Evolutionary conservation across 805 yeast genomes (phyloP).

Genomic region (Jamesozyma spencerorum): DNA sequence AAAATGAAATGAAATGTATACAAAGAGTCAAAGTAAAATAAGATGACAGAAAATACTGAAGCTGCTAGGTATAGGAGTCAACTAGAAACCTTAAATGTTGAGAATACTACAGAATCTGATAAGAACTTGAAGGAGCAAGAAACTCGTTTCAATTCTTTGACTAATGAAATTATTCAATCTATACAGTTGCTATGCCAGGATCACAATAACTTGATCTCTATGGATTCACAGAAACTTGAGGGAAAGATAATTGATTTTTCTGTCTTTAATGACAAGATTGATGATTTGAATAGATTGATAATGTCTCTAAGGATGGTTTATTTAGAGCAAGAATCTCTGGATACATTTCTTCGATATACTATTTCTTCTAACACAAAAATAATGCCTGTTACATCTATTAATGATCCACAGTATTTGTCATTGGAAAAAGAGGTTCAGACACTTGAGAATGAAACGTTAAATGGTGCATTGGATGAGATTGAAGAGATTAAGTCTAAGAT

Average conservation of each 20-base stretch:
- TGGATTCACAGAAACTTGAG: neutral
- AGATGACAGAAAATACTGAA: conserved; percentile 1
- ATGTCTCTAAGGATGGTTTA: conserved; percentile 19
- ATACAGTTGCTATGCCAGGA: conserved; percentile 2
- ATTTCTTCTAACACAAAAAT: conserved; percentile 16
- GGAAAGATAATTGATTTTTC: conserved; percentile 12
- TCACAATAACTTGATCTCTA: neutral
- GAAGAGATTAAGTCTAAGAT: conserved; percentile 15
- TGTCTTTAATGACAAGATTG: conserved; percentile 11
- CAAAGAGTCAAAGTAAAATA: neutral
- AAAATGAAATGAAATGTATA: neutral
- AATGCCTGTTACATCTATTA: conserved; percentile 14
- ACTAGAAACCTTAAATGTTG: neutral
- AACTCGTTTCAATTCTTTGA: conserved; percentile 1
- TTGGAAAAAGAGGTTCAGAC: conserved; percentile 16
- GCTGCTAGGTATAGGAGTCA: neutral
- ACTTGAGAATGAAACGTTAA: conserved; percentile 13
- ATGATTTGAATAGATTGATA: conserved; percentile 16
- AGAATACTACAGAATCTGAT: neutral
- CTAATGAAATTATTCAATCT: conserved; percentile 3
- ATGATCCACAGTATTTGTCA: conserved; percentile 17
- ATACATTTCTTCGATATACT: conserved; percentile 25
- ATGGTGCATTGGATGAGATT: conserved; percentile 14
- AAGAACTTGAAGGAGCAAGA: conserved; percentile 1
- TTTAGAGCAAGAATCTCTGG: conserved; percentile 28